Evolutionary conservation across 2,329 filamentous ascomycete species (phyloP), one percentile per base, ranked within the genome.

Genomic region (Alternaria novae-zelandiae): DNA sequence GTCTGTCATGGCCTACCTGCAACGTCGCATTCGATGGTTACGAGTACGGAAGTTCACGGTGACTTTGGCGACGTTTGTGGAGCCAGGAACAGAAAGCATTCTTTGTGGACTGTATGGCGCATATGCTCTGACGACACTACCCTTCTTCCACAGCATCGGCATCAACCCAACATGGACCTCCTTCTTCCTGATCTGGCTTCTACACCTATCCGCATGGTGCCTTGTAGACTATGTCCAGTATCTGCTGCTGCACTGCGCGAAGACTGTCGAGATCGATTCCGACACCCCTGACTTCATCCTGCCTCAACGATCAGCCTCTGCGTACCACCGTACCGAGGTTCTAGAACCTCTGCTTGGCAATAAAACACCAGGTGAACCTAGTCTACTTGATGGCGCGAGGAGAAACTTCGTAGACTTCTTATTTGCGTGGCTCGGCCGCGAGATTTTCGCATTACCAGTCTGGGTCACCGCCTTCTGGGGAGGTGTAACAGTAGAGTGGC

Each of bases 31-130:
- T 5, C 88, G 96, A 55, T 99, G 96, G 96, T 84, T 98, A 23
- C 88, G 96, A 6, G 96, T 97, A 2, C 86, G 96, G 49, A 99
- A 99, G 79, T 98, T 93, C 83, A 97, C 95, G 0, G 96, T 99
- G 13, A 86, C 93, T 2, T 84, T 91, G 0, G 96, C 96, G 0
- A 98, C 96, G 0, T 83, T 97, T 1, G 92, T 97, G 3, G 96
- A 99, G 77, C 96, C 95, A 0, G 94, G 94, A 3, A 94, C 96
- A 1, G 96, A 99, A 79, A 91, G 91, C 26, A 86, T 99, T 32
- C 77, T 98, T 0, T 97, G 94, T 80, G 93, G 91, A 21, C 81
- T 90, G 0, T 94, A 96, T 74, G 89, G 94, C 46, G 87, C 93
- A 2, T 97, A 91, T 79, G 93, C 90, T 0, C 74, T 93, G 4